A percentile compares a stretch with the other conserved stretches of the same genome.
phyloP scores from a whole-genome alignment of 192 early-diverging fungal species.

The Gaertneriomyces sp. region DNA sequence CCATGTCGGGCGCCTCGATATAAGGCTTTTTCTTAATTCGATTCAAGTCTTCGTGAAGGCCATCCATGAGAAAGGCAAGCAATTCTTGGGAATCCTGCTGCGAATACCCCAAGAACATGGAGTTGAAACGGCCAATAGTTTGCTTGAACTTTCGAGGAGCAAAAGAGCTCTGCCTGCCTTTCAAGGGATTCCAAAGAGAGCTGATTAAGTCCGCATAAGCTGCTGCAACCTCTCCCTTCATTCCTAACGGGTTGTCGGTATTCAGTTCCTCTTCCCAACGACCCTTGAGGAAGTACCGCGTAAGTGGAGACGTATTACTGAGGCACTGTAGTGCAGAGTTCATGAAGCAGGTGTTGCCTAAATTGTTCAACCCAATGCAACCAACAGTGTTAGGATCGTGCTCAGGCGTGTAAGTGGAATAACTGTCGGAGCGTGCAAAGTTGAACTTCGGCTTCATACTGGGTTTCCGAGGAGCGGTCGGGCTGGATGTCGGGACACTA shows the following conservation, averaged over 20 bases:
- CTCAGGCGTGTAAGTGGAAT: not conserved
- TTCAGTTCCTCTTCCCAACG: slow-evolving; percentile 63
- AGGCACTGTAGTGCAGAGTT: slow-evolving; percentile 89
- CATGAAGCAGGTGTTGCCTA: slow-evolving; percentile 94
- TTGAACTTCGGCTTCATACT: no score
- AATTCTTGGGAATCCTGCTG: slow-evolving; percentile 88
- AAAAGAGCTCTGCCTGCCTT: slow-evolving; percentile 37
- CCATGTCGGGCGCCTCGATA: slow-evolving; percentile 72
- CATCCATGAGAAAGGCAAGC: slow-evolving; percentile 74
- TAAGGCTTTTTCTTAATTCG: slow-evolving; percentile 76
- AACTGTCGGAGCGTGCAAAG: not conserved
- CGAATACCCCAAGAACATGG: slow-evolving; percentile 65
- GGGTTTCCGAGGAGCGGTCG: no score
- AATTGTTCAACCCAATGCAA: slow-evolving; percentile 63
- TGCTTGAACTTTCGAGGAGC: slow-evolving; percentile 77
- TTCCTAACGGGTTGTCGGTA: slow-evolving; percentile 65
- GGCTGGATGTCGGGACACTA: no score
- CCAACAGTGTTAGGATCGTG: slow-evolving; percentile 9
- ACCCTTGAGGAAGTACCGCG: slow-evolving; percentile 37
- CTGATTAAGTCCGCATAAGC: slow-evolving; percentile 62
- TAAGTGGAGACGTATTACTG: slow-evolving; percentile 57
- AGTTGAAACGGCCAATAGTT: slow-evolving; percentile 57
- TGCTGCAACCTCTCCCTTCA: slow-evolving; percentile 65
- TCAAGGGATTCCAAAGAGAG: slow-evolving; percentile 35
- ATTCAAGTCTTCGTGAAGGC: slow-evolving; percentile 85